phyloP scores from a whole-genome alignment of 768 basidiomycete species.

The Auriscalpium vulgare region DNA sequence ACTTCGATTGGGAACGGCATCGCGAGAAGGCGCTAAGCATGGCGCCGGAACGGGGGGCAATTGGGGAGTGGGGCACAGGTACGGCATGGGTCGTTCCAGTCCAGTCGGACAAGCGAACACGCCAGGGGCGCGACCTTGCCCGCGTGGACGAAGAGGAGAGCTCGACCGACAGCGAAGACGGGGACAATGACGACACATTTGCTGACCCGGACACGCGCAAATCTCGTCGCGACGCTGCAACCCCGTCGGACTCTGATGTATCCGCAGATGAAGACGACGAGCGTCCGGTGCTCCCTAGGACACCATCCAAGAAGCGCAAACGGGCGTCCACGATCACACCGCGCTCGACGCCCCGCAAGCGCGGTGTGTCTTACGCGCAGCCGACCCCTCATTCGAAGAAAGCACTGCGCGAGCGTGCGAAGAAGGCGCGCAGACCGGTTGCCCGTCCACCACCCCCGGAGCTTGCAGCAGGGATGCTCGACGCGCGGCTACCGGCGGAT shows the following conservation, averaged over 20 bases:
- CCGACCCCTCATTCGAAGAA: conserved; percentile 20
- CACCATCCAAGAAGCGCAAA: conserved; percentile 50
- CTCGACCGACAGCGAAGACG: conserved; percentile 12
- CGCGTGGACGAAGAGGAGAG: conserved; percentile 10
- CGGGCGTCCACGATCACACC: conserved; percentile 18
- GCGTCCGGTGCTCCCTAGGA: conserved; percentile 29
- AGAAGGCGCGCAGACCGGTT: conserved; percentile 1
- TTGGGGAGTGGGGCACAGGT: conserved; percentile 13
- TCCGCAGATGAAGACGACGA: conserved; percentile 17
- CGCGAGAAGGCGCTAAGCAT: conserved; percentile 29
- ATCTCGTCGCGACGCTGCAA: no score
- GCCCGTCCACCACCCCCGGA: conserved; percentile 29
- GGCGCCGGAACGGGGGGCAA: conserved; percentile 1
- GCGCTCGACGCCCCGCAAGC: conserved; percentile 12
- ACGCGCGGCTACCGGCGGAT: conserved; percentile 42
- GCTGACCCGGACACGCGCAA: no score
- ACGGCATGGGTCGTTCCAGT: conserved; percentile 15
- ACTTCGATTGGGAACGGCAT: conserved; percentile 51
- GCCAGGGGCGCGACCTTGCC: no score
- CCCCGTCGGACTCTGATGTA: neutral
- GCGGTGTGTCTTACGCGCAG: conserved; percentile 23
- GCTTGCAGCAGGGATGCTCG: conserved; percentile 25
- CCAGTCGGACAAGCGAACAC: neutral
- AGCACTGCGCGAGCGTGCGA: conserved; percentile 11
- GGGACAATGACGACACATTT: conserved; percentile 3